Percentiles rank a stretch among this genome's conserved stretches.
phyloP scores from a whole-genome alignment of 768 basidiomycete species.

The Strobilomyces confusus region DNA sequence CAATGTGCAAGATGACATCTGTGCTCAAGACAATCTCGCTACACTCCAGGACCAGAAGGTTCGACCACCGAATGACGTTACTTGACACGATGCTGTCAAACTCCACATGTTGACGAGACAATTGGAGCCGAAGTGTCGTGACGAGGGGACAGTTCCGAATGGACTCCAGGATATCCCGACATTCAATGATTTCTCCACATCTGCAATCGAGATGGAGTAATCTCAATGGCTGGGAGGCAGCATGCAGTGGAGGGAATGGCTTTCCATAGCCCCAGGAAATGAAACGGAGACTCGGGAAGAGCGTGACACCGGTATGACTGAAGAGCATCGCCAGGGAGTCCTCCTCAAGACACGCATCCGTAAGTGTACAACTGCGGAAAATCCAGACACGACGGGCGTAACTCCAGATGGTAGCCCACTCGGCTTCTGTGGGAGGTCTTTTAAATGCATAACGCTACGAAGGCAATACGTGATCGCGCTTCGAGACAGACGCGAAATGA shows the following conservation, averaged over 20 bases:
- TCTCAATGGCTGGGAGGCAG: background rate
- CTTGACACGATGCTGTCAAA: background rate
- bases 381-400: conserved; percentile 2
- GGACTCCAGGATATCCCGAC: background rate
- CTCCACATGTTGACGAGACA: background rate
- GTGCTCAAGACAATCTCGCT: background rate
- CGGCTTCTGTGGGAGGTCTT: conserved; percentile 1
- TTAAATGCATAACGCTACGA: background rate
- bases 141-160: background rate
- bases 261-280: background rate
- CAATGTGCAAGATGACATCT: background rate
- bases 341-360: background rate
- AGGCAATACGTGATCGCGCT: background rate
- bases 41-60: background rate
- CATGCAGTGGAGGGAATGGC: background rate
- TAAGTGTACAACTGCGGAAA: background rate
- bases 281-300: conserved; percentile 2
- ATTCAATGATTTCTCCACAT: background rate
- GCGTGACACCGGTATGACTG: background rate
- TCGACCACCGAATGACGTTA: background rate
- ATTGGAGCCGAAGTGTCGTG: background rate
- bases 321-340: background rate
- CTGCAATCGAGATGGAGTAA: background rate
- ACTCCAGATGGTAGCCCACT: background rate
- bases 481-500: background rate